Evolutionary conservation across 768 basidiomycete genomes (phyloP), one percentile per base, ranked within the genome.

Genomic region (Hemileccinum impolitum): DNA sequence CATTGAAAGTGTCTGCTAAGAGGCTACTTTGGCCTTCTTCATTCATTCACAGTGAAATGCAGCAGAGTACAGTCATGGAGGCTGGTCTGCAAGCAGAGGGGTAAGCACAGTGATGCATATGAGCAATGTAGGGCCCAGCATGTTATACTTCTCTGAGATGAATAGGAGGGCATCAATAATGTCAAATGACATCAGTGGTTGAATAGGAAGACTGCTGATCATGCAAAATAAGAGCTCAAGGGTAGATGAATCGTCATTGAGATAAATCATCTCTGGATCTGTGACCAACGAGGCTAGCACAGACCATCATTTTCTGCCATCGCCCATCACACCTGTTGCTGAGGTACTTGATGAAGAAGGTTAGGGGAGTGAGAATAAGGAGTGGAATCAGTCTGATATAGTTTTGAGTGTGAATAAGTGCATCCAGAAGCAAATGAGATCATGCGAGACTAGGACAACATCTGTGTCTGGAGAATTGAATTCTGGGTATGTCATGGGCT

Each of bases 131-230:
- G 83, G 81, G 0, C 84, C 84, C 0, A 78, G 75, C 79, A 83
- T 85, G 32, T 85, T 83, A 61, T 85, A 86, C 58, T 84, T 84
- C 58, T 85, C 82, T 0, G 82, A 78, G 0, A 81, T 80, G 46
- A 75, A 80, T 12, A 85, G 66, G 15, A 86, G 57, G 4, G 72
- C 63, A 47, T 86, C 83, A 45, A 85, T 65, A 30, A 65, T 51
- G 54, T 83, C 81, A 59, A 77, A 80, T 1, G 77, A 76, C 32
- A 70, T 67, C 21, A 82, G 65, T 4, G 66, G 62, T 12, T 74
- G 68, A 14, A 85, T 72, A 0, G 80, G 70, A 11, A 83, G 70
- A 8, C 84, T 83, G 43, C 78, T 82, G 19, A 79, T 71, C 78
- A 85, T 82, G 52, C 76, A 76, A 3, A 86, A 70, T 4, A 86